phyloP scores from a whole-genome alignment of 805 yeast genomes.

The Wickerhamiella azymoides region DNA sequence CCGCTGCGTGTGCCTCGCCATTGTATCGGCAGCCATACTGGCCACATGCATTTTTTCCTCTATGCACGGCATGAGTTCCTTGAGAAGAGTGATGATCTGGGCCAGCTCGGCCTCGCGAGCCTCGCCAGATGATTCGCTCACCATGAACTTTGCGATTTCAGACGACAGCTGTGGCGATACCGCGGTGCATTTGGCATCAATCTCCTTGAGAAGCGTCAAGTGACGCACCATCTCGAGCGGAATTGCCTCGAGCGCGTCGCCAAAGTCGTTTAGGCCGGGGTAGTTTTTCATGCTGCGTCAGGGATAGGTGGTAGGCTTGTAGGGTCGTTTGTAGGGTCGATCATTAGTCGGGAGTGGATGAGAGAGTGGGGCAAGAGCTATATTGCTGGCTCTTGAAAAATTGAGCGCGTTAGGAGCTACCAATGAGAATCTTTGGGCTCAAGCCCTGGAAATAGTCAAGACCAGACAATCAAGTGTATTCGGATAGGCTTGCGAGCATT shows the following conservation, averaged over 20 bases:
- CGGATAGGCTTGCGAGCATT: too few relatives aligned
- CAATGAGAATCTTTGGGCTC: too few relatives aligned
- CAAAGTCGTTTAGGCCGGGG: conserved; percentile 83
- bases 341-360: too few relatives aligned
- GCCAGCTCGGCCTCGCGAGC: conserved; percentile 22
- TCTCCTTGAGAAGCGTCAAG: conserved; percentile 77
- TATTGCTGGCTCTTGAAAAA: too few relatives aligned
- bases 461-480: too few relatives aligned
- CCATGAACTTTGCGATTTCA: conserved; percentile 37
- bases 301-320: too few relatives aligned
- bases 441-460: too few relatives aligned
- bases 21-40: conserved; percentile 70
- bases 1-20: conserved; percentile 52
- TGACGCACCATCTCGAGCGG: conserved; percentile 75
- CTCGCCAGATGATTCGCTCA: conserved; percentile 21
- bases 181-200: conserved; percentile 82
- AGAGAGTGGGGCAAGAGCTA: too few relatives aligned
- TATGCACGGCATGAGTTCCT: conserved; percentile 75
- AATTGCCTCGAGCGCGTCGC: conserved; percentile 81
- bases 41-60: conserved; percentile 98
- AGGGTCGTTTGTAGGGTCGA: too few relatives aligned
- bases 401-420: too few relatives aligned
- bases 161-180: conserved; percentile 53
- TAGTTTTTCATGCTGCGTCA: conserved; percentile 21
- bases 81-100: conserved; percentile 31